Evolutionary conservation across 148 eudicot genomes (phyloP).

Genomic region (Dianthus caryophyllus): DNA sequence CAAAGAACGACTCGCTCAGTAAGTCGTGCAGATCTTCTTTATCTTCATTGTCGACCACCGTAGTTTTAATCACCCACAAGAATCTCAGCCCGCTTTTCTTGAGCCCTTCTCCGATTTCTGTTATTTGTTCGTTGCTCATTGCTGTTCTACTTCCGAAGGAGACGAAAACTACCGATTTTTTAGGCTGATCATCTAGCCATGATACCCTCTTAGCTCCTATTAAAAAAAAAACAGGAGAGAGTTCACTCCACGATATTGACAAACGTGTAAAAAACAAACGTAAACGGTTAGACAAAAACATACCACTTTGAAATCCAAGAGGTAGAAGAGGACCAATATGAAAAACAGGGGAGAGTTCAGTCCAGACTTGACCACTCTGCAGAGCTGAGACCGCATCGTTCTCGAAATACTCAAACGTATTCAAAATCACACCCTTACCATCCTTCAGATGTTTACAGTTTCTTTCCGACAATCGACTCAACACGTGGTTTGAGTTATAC

Average conservation of each 20-base stretch:
- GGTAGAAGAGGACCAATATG: slow-evolving; percentile 29
- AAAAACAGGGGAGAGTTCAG: slow-evolving; percentile 24
- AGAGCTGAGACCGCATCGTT: slow-evolving; percentile 24
- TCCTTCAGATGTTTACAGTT: slow-evolving; percentile 19
- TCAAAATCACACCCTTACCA: slow-evolving; percentile 24
- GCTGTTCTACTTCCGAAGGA: slow-evolving; percentile 50
- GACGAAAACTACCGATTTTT: slow-evolving; percentile 31
- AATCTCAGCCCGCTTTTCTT: slow-evolving; percentile 31
- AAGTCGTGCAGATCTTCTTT: slow-evolving; percentile 16
- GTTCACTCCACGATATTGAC: no score
- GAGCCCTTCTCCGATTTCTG: slow-evolving; percentile 38
- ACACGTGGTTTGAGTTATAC: slow-evolving; percentile 11
- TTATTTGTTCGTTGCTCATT: slow-evolving; percentile 33
- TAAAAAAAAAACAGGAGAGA: no score
- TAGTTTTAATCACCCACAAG: slow-evolving; percentile 46
- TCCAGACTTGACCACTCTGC: slow-evolving; percentile 12
- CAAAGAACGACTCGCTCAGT: slow-evolving; percentile 29
- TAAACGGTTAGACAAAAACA: background rate
- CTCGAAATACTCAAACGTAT: slow-evolving; percentile 26
- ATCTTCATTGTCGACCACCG: slow-evolving; percentile 40
- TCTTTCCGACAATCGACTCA: slow-evolving; percentile 14
- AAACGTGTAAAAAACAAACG: no score
- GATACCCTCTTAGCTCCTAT: slow-evolving; percentile 1
- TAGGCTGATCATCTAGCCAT: slow-evolving; percentile 39
- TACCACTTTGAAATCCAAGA: background rate